Evolutionary conservation across 2,329 filamentous ascomycete species (phyloP), one percentile per base, ranked within the genome.

Genomic region (Aspergillus eucalypticola): DNA sequence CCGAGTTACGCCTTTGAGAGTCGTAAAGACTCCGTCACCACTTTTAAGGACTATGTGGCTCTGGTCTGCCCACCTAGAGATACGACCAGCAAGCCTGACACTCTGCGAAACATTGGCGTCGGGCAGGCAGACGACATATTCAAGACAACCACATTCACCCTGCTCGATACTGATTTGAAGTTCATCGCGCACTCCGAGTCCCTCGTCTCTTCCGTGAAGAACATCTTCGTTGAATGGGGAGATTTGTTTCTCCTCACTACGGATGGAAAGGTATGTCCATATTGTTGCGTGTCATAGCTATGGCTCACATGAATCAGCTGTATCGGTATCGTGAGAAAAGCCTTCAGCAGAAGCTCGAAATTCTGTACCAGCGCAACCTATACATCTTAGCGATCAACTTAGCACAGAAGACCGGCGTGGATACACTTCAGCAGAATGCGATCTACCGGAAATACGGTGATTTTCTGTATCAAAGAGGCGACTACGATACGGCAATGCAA

Each of bases 401-500:
- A 59, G 95, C 95, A 0, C 92, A 96, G 70, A 96, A 96, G 75
- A 88, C 89, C 8, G 91, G 92, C 1, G 84, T 97, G 69, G 91
- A 93, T 73, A 78, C 81, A 2, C 81, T 88, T 50, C 91, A 97
- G 74, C 91, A 96, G 69, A 97, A 96, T 69, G 82, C 90, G 60
- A 99, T 99, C 60, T 96, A 94, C 71, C 88, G 94, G 60, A 93
- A 89, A 73, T 98, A 96, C 75, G 95, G 94, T 11, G 95, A 99
- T 73, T 91, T 94, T 70, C 78, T 98, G 3, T 98, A 99, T 70
- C 91, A 96, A 66, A 96, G 96, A 71, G 92, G 90, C 4, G 93
- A 97, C 71, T 99, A 94, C 71, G 95, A 99, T 71, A 95, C 91
- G 6, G 93, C 96, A n/a, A 99, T 99, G 96, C 90, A 96, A 69